Evolutionary conservation across 2,329 filamentous ascomycete genomes (phyloP), one percentile per base, ranked within the genome.

Genomic region (Fusarium nematophilum): DNA sequence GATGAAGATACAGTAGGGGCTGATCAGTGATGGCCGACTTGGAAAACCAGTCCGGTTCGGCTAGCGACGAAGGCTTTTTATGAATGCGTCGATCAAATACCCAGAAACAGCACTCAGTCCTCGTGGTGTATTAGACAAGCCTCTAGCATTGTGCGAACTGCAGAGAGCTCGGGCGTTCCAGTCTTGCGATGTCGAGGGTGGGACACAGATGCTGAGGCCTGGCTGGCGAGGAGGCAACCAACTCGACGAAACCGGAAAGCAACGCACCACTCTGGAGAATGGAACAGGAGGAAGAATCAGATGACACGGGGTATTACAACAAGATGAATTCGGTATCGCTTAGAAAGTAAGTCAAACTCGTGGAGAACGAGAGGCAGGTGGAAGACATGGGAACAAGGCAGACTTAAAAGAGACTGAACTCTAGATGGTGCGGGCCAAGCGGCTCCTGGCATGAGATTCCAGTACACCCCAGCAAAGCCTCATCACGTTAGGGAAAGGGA

Each of bases 171-270:
- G 46, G 15, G 13, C 29, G 17, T 47, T 34, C 43, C 26, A 51
- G 36, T 44, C 38, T 59, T 58, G 50, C 27, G 38, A 40, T 34
- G 34, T 54, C 57, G 17, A 55, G 33, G 40, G 29, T 53, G 43
- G 63, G 53, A 45, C 50, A 49, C 42, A 59, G 46, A 65, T 68
- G 46, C 58, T 62, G 44, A 59, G 50, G 58, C 17, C 58, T 39
- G 65, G 63, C 63, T 65, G 61, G 48, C 31, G 40, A 36, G 36
- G 49, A 48, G 53, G 52, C 45, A 57, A 40, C 43, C 14, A 50
- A 36, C 30, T 27, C 26, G 56, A 61, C 40, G 47, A 45, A 61
- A 53, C 33, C 49, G 58, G 54, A 49, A 27, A 40, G 47, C 43
- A 43, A 47, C 31, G 48, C 38, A 38, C 50, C 58, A 52, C 59